Base-by-base conservation (phyloP, 495 filamentous ascomycete genomes). In the Aspergillus campestris region DNA sequence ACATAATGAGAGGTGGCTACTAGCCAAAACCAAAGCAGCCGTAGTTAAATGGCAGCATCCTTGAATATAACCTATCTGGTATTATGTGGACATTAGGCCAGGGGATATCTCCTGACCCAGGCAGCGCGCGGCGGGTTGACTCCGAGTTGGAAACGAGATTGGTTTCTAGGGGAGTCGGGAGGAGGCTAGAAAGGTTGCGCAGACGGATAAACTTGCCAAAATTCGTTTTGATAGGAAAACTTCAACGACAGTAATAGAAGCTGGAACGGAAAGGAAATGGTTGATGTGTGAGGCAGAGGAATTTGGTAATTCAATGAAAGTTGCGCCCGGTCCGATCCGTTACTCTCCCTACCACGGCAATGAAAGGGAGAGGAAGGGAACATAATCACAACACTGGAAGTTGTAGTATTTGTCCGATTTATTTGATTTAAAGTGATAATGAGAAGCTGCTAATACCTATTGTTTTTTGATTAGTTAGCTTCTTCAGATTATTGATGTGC, bases 1-100 rank as follows among this genome's bases (percentile, higher is more conserved):
- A 86, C 86, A 87, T 88, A 45, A 49, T 74, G 63, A 66, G 57
- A 67, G 55, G 59, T 65, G 68, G 65, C 68, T 70, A 70, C 58
- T 62, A 62, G 63, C 67, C 66, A 59, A 51, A 59, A 42, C 59
- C 54, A 47, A 53, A 53, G 56, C 38, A 39, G 45, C 53, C 57
- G 55, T 60, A 44, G 59, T 49, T 52, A 62, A 48, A 53, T 55
- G 57, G 54, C 66, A 69, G 64, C 68, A 72, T 72, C 62, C 65
- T 72, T 64, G 61, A 62, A 47, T 31, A 44, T 43, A 35, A 50
- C 48, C 32, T 50, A 44, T 44, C 47, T 38, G 38, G 48, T 45
- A 57, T 40, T 49, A 50, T 52, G 53, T 47, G 39, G 49, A 45
- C 54, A 57, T 51, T 43, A 42, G 48, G 48, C 53, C 60, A 53